A percentile compares a stretch with the other conserved stretches of the same genome.
Evolutionary conservation across 106 monocot genomes (phyloP).

Genomic region (Narthecium ossifragum): DNA sequence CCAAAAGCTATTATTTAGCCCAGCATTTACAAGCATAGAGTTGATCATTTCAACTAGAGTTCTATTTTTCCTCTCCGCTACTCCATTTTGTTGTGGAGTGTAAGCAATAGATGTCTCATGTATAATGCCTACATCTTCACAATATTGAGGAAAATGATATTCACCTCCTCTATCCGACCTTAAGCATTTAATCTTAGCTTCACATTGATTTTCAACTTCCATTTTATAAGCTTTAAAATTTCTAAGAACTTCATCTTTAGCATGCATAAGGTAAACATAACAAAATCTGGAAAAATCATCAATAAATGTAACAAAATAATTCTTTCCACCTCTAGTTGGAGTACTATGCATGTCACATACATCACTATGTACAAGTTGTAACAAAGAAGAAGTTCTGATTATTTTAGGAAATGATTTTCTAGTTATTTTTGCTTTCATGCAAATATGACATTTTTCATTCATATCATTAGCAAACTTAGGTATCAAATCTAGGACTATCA

Average conservation of each 20-base stretch:
- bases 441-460: conserved; percentile 1
- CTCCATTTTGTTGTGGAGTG: neutral
- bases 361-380: neutral
- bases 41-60: neutral
- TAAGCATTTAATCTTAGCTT: neutral
- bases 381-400: neutral
- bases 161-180: neutral
- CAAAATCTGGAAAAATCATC: neutral
- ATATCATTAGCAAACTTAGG: neutral
- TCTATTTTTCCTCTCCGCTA: neutral
- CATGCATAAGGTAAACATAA: neutral
- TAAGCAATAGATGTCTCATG: neutral
- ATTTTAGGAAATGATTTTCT: neutral
- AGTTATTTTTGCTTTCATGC: neutral
- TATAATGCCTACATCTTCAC: neutral
- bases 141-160: neutral
- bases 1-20: neutral
- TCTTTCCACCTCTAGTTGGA: neutral
- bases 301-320: neutral
- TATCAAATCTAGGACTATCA: neutral
- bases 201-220: neutral
- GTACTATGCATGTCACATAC: neutral
- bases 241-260: neutral
- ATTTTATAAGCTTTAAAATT: neutral
- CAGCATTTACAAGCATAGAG: neutral